Base-by-base conservation (phyloP, 2,329 filamentous ascomycete genomes). In the Diaporthe vaccinii region DNA sequence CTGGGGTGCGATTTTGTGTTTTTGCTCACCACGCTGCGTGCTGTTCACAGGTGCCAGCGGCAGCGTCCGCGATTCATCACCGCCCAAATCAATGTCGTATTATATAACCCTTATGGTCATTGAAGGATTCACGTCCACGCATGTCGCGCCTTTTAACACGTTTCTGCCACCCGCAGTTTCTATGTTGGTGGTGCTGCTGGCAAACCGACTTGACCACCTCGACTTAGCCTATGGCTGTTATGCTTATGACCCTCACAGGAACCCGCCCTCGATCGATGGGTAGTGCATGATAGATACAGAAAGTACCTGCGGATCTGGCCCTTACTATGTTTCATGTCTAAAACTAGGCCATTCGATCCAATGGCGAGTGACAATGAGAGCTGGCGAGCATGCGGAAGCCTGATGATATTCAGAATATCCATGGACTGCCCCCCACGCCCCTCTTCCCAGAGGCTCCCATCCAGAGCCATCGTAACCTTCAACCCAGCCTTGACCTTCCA, bases 1-100 rank as follows among this genome's bases (percentile, higher is more conserved):
- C 53, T 53, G 70, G 53, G 65, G 65, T 55, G 53, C 25, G 14
- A 44, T 25, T 31, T 55, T 25, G 25, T 51, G 34, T n/a, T 62
- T 53, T n/a, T 39, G 46, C 62, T 36, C 62, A 25, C 22, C 44
- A 28, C 22, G 28, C 14, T 10, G 14, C 34, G 34, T n/a, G 28
- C 62, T 25, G 6, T 39, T 34, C 22, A 49, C 44, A 25, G 8
- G 44, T 36, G 17, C 28, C 62, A 67, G 28, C 20, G 17, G 49
- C 41, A 22, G n/a, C 39, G 14, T 22, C 1, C n/a, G 22, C 39
- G 22, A 25, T 12, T 4, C 17, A 55, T 55, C 53, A 31, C 28
- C 28, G 28, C 28, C 7, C 34, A 57, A 34, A n/a, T 53, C 8
- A n/a, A 51, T 20, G 3, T 51, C 51, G 25, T 57, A 17, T 59